Evolutionary conservation across 495 filamentous ascomycete species (phyloP).

Genomic region (Jackrogersella multiformis): DNA sequence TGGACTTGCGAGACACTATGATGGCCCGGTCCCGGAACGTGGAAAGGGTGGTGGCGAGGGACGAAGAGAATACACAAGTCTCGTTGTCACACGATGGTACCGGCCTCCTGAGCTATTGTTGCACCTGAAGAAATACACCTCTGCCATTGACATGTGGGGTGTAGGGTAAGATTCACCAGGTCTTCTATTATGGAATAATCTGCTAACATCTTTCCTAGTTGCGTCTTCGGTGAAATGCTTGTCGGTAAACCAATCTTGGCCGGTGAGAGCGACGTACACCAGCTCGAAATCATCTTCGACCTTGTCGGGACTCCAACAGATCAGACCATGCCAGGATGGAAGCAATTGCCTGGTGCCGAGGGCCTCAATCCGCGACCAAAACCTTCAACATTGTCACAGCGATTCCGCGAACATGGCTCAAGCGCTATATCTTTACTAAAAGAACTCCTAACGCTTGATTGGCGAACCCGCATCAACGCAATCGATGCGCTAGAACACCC

Average conservation of each 20-base stretch:
- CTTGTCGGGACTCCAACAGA: conserved; percentile 93
- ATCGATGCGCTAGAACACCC: conserved; percentile 93
- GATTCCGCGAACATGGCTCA: conserved; percentile 76
- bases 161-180: conserved; percentile 73
- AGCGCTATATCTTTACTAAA: conserved; percentile 80
- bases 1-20: conserved; percentile 91
- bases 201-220: conserved; percentile 63
- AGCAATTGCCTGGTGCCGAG: conserved; percentile 80
- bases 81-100: conserved; percentile 98
- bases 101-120: conserved; percentile 92
- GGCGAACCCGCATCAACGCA: conserved; percentile 86
- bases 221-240: conserved; percentile 99
- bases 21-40: conserved; percentile 80
- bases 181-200: neutral
- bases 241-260: conserved; percentile 91
- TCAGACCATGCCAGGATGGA: conserved; percentile 94
- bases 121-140: conserved; percentile 86
- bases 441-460: conserved; percentile 88
- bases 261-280: conserved; percentile 87
- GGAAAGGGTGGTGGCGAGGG: conserved; percentile 87
- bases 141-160: conserved; percentile 98
- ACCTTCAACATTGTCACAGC: conserved; percentile 70
- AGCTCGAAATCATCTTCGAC: conserved; percentile 89
- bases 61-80: conserved; percentile 86
- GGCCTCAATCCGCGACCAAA: conserved; percentile 71